Percentiles rank a stretch among this genome's conserved stretches.
Conservation (phyloP, 2,329 filamentous ascomycete species). For the Fusarium tricinctum region DNA sequence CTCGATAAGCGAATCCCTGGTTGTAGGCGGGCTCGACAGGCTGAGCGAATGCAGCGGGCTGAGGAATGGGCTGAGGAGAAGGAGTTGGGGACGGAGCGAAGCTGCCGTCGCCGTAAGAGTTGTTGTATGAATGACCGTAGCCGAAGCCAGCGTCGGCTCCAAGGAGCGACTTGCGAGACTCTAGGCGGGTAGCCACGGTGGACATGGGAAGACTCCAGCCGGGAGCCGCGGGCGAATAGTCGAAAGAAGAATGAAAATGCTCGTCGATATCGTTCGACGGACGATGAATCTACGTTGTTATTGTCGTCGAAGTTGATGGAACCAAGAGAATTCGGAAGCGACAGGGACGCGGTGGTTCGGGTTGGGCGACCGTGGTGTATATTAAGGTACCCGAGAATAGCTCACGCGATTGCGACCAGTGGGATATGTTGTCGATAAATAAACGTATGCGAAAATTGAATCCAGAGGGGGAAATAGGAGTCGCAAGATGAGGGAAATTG, state of each 20-base stretch:
- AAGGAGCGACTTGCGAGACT: slow-evolving; percentile 59
- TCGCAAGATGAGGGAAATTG: slow-evolving; percentile 26
- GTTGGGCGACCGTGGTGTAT: slow-evolving; percentile 31
- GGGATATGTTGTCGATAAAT: slow-evolving; percentile 19
- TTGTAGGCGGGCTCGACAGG: slow-evolving; percentile 52
- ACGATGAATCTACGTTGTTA: slow-evolving; percentile 13
- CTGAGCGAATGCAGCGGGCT: slow-evolving; percentile 47
- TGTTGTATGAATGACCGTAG: slow-evolving; percentile 54
- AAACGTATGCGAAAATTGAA: slow-evolving; percentile 27
- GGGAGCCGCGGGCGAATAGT: slow-evolving; percentile 52
- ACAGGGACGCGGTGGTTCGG: slow-evolving; percentile 35
- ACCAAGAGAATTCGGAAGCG: slow-evolving; percentile 8
- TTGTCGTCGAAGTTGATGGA: slow-evolving; percentile 15
- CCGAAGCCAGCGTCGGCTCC: slow-evolving; percentile 57
- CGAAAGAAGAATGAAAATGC: slow-evolving; percentile 20
- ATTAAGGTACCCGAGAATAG: slow-evolving; percentile 12
- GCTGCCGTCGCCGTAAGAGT: slow-evolving; percentile 51
- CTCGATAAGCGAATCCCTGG: slow-evolving; percentile 56
- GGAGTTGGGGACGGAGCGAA: slow-evolving; percentile 37
- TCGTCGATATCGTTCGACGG: slow-evolving; percentile 34
- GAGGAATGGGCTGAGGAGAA: slow-evolving; percentile 40
- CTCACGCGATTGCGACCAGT: slow-evolving; percentile 32
- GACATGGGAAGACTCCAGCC: slow-evolving; percentile 54
- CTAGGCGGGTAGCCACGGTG: slow-evolving; percentile 58
- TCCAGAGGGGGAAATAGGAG: slow-evolving; percentile 23